A percentile compares a stretch with the other conserved stretches of the same genome.
These are phyloP conservation scores for Phytophthora pini DNA, from an alignment of 352 stramenopile species.

Conservation along the genomic window DNA sequence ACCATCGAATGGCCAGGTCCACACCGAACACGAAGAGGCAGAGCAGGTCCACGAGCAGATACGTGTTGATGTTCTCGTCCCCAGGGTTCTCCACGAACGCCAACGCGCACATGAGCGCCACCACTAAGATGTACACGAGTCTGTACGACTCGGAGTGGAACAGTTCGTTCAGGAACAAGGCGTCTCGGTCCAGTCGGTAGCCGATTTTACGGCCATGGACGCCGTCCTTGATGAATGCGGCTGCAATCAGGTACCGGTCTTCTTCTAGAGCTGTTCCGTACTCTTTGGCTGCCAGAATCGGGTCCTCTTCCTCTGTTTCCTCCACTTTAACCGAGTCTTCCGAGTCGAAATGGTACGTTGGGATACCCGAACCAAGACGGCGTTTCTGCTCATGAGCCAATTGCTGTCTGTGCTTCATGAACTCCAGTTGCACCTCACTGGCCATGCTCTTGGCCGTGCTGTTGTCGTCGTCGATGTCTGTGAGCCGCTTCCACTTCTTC, in stretches of 20 bases:
- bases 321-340: slow-evolving; percentile 12
- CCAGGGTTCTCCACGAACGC: slow-evolving; percentile 73
- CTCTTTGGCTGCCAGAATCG: slow-evolving; percentile 35
- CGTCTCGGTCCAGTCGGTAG: slow-evolving; percentile 74
- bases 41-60: slow-evolving; percentile 65
- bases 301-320: slow-evolving; percentile 33
- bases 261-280: slow-evolving; percentile 48
- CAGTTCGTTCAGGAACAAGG: slow-evolving; percentile 70
- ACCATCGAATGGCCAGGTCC: slow-evolving; percentile 78
- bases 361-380: slow-evolving; percentile 39
- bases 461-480: slow-evolving; percentile 81
- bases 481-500: slow-evolving; percentile 84
- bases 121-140: slow-evolving; percentile 74
- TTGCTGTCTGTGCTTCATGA: slow-evolving; percentile 65
- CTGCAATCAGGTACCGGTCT: slow-evolving; percentile 79
- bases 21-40: slow-evolving; percentile 68
- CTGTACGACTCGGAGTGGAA: slow-evolving; percentile 82
- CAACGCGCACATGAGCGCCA: slow-evolving; percentile 63
- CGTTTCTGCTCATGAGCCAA: slow-evolving; percentile 50
- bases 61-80: slow-evolving; percentile 55
- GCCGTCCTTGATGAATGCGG: slow-evolving; percentile 81
- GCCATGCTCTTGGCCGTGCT: slow-evolving; percentile 87
- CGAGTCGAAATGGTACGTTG: slow-evolving; percentile 48
- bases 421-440: slow-evolving; percentile 76
- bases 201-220: slow-evolving; percentile 87